Percentiles rank a stretch among this genome's conserved stretches.
phyloP scores from a whole-genome alignment of 1,284 basidiomycete species.

The Trichosporon inkin region DNA sequence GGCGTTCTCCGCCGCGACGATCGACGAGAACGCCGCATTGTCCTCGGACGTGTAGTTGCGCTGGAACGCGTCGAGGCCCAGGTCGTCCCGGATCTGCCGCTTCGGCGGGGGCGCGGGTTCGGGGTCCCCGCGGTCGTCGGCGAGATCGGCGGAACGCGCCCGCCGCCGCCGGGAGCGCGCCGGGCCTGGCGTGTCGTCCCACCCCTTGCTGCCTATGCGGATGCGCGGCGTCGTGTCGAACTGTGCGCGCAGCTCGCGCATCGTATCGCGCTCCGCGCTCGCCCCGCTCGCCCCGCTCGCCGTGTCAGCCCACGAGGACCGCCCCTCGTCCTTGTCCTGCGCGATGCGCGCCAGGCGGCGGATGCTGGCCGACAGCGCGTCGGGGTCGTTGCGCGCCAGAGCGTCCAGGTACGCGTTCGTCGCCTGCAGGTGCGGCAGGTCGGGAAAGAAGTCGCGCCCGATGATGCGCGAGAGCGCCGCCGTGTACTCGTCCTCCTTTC shows the following conservation, averaged over 20 bases:
- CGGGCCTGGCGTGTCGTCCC: slow-evolving; percentile 38
- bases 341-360: slow-evolving; percentile 64
- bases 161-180: slow-evolving; percentile 2
- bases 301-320: background rate
- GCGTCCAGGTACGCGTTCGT: slow-evolving; percentile 80
- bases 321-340: slow-evolving; percentile 36
- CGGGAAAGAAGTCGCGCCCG: slow-evolving; percentile 95
- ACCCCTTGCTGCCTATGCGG: slow-evolving; percentile 22
- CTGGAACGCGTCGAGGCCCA: slow-evolving; percentile 80
- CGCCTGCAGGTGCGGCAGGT: slow-evolving; percentile 76
- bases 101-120: slow-evolving; percentile 14
- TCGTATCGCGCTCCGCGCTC: slow-evolving; percentile 14
- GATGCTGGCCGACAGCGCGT: slow-evolving; percentile 67
- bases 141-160: slow-evolving; percentile 12
- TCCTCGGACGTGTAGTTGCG: slow-evolving; percentile 88
- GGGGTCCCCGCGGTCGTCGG: slow-evolving; percentile 14
- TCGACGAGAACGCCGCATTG: slow-evolving; percentile 87
- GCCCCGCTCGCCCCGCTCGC: background rate
- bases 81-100: slow-evolving; percentile 38
- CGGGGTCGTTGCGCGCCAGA: slow-evolving; percentile 65
- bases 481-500: slow-evolving; percentile 92
- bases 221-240: slow-evolving; percentile 41
- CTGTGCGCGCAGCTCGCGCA: slow-evolving; percentile 10
- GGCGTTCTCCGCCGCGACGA: slow-evolving; percentile 80
- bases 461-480: slow-evolving; percentile 88